Evolutionary conservation across 306 rosid species (phyloP).

Genomic region (Vigna angularis): DNA sequence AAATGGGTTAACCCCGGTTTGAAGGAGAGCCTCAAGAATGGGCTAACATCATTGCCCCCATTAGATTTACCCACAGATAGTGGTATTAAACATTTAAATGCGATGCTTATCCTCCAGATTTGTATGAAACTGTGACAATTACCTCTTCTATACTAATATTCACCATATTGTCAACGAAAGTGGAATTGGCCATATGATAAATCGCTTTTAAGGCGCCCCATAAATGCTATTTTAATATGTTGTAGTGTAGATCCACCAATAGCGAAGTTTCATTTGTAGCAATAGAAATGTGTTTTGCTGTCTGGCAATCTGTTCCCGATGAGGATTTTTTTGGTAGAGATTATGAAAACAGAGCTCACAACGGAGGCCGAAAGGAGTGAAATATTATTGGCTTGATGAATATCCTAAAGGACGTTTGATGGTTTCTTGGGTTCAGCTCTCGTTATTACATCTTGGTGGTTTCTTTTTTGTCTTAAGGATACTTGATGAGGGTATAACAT

Average conservation of each 20-base stretch:
- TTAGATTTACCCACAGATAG: neutral
- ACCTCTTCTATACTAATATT: neutral
- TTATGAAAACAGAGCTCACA: conserved; percentile 2
- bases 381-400: neutral
- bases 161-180: neutral
- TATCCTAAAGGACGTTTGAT: neutral
- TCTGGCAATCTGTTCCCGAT: conserved; percentile 16
- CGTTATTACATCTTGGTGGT: neutral
- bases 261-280: neutral
- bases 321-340: neutral
- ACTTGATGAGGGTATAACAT: neutral
- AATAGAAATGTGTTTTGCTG: conserved; percentile 11
- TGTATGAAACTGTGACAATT: conserved; percentile 1
- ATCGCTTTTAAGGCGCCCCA: neutral
- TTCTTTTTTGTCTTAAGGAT: conserved; percentile 1
- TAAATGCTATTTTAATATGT: conserved; percentile 10
- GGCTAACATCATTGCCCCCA: conserved; percentile 8
- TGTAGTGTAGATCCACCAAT: conserved; percentile 20
- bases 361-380: neutral
- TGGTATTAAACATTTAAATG: too few relatives aligned
- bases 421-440: neutral
- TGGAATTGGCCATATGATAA: conserved; percentile 16
- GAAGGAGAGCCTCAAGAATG: neutral
- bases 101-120: neutral
- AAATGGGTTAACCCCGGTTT: neutral